These are phyloP conservation scores for Gossypium anomalum DNA, from an alignment of 345 rosid genomes.

Conservation along the genomic window DNA sequence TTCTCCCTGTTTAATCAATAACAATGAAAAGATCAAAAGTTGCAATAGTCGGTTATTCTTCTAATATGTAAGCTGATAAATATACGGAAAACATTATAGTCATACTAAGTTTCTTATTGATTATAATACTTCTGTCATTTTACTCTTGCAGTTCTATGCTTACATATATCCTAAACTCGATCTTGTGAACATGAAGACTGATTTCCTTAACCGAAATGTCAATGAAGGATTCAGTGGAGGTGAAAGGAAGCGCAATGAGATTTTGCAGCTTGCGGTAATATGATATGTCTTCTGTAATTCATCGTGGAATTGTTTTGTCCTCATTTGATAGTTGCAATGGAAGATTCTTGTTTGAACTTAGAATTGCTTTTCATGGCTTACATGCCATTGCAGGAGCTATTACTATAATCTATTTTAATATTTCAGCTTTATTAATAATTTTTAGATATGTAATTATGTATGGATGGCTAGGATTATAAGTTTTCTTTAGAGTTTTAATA, in stretches of 20 bases:
- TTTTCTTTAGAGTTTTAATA: neutral
- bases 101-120: neutral
- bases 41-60: neutral
- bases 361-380: neutral
- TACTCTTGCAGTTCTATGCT: constrained; percentile 70
- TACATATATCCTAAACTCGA: constrained; percentile 72
- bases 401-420: neutral
- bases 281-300: neutral
- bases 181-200: constrained; percentile 81
- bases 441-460: neutral
- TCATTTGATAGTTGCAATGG: neutral
- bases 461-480: neutral
- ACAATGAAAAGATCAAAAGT: neutral
- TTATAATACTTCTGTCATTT: constrained; percentile 15
- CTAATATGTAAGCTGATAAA: neutral
- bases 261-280: constrained; percentile 84
- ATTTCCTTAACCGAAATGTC: constrained; percentile 91
- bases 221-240: constrained; percentile 99
- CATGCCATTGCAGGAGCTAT: neutral
- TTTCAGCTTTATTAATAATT: neutral
- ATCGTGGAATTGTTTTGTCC: neutral
- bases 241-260: constrained; percentile 95
- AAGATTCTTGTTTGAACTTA: neutral
- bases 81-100: neutral
- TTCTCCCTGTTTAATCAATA: neutral